These are phyloP conservation scores for Intubia oerlemansii DNA, from an alignment of 2,329 filamentous ascomycete species.

Conservation along the genomic window DNA sequence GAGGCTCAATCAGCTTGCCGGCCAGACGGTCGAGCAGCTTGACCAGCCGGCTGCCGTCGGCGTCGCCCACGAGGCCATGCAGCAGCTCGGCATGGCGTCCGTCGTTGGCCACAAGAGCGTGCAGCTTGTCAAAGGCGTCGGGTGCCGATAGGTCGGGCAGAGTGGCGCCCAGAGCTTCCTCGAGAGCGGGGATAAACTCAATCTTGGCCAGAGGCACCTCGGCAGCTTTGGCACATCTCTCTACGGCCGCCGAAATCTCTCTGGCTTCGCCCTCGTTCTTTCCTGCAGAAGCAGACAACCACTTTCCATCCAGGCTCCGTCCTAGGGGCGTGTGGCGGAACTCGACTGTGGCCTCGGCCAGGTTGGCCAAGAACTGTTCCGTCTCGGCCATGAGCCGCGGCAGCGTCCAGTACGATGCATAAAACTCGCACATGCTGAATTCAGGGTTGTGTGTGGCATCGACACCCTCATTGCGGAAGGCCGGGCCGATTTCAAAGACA, in stretches of 20 bases:
- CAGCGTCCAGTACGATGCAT: constrained; percentile 65
- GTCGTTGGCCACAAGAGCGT: constrained; percentile 15
- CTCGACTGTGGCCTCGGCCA: constrained; percentile 22
- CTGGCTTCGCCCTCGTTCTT: too few species aligned
- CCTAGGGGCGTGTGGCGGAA: constrained; percentile 9
- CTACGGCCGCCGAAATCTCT: background rate
- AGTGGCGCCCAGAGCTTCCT: constrained; percentile 39
- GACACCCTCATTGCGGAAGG: constrained; percentile 83
- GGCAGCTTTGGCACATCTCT: constrained; percentile 2
- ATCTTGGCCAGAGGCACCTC: constrained; percentile 37
- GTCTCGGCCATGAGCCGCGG: constrained; percentile 56
- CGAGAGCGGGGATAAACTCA: constrained; percentile 65
- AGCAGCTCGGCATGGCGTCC: too few species aligned
- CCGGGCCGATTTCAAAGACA: constrained; percentile 82
- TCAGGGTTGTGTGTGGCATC: constrained; percentile 91
- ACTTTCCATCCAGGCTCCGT: background rate
- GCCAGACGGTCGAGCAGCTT: constrained; percentile 66
- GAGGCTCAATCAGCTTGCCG: constrained; percentile 53
- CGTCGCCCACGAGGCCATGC: constrained; percentile 39
- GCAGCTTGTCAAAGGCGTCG: constrained; percentile 36
- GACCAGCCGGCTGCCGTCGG: constrained; percentile 37
- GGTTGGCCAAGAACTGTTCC: constrained; percentile 40
- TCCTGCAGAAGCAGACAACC: too few species aligned
- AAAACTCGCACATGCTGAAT: constrained; percentile 96
- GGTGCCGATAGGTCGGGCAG: constrained; percentile 40